These are phyloP conservation scores for Gossypium anomalum DNA, from an alignment of 345 rosid genomes.

Conservation along the genomic window DNA sequence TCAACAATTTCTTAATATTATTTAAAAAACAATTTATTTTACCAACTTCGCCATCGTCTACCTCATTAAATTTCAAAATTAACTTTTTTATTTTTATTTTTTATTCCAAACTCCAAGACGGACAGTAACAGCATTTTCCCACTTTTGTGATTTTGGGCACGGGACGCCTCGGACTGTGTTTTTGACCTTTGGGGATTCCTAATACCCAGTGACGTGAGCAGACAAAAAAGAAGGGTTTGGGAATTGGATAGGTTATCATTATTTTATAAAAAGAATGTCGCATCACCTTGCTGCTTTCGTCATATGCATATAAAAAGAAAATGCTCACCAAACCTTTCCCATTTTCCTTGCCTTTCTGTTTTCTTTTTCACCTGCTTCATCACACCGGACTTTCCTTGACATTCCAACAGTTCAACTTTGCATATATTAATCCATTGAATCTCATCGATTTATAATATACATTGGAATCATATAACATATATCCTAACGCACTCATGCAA, in stretches of 20 bases:
- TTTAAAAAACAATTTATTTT: too few relatives aligned
- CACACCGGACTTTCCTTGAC: neutral
- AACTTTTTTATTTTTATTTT: neutral
- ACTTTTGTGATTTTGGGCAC: neutral
- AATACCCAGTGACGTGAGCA: neutral
- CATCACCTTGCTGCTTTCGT: neutral
- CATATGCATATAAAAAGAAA: neutral
- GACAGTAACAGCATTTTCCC: neutral
- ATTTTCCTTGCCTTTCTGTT: neutral
- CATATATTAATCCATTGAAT: neutral
- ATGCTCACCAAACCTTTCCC: neutral
- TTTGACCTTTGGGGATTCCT: neutral
- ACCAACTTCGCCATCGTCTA: too few relatives aligned
- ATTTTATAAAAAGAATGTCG: neutral
- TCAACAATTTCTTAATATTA: too few relatives aligned
- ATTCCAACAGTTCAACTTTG: neutral
- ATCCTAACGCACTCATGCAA: neutral
- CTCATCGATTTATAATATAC: neutral
- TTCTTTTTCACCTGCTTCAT: neutral
- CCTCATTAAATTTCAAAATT: neutral
- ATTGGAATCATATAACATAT: neutral
- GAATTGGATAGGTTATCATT: constrained; percentile 6
- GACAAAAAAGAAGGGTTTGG: neutral
- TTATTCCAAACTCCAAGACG: neutral
- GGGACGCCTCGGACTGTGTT: neutral